Base-by-base conservation (phyloP, 305 asterid species). In the Vinca major region DNA sequence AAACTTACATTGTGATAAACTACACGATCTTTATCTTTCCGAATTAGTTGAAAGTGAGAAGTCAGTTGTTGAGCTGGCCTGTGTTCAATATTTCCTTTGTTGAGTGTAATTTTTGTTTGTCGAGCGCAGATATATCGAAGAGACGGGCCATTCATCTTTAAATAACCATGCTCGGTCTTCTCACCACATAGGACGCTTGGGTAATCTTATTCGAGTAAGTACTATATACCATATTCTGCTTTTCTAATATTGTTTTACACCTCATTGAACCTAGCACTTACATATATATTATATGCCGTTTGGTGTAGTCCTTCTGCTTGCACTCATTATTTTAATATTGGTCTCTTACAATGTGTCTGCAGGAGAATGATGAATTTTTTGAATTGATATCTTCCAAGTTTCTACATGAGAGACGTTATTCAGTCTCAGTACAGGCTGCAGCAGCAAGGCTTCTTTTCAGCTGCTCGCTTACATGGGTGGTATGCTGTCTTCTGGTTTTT, bases 281-380 rank as follows among this genome's bases (percentile, higher is more conserved):
- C 10, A 5, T 10, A n/a, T 5, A 37, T 60, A 74, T 11, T 74
- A 49, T 44, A 41, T 44, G 19, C 9, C 17, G 7, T 50, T 69
- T 40, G 14, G 14, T 68, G 45, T 13, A 36, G 4, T 61, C 21
- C 0, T 57, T 78, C 14, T 73, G 64, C 63, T 19, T 49, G 49
- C 61, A 63, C 26, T 68, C 58, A 45, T 47, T 67, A 19, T 21
- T 66, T 45, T 40, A 61, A 39, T 62, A 10, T 58, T 79, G 60
- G 78, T 55, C 69, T 37, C 21, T 50, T 56, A 11, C 44, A 74
- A 73, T 68, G 61, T 70, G 75, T 79, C 68, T 83, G 81, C 95
- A 94, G 99, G 99, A 94, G 72, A 91, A 91, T 61, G 97, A 91
- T 62, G 98, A 94, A 73, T 94, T 91, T 53, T 94, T 91, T 62